Conservation (phyloP, 2,329 filamentous ascomycete genomes). For the Leptoxyphium fumago region DNA sequence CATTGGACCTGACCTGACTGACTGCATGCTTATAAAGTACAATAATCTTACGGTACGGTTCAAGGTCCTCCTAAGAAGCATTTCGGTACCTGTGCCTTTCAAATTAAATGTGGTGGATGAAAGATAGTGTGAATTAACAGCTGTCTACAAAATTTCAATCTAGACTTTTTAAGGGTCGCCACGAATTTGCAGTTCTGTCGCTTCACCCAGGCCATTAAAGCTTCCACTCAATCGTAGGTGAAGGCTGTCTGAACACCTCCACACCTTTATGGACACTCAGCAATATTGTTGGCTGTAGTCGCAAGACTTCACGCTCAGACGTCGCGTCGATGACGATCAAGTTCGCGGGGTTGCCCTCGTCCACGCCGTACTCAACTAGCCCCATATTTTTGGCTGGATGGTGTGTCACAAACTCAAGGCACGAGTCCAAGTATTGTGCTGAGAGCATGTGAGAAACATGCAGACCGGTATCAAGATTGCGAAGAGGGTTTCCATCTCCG, state of each 20-base stretch:
- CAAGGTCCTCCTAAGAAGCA: no score
- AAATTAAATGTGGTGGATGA: no score
- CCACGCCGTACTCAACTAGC: not conserved
- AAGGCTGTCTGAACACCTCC: not conserved
- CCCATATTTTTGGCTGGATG: not conserved
- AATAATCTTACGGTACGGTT: no score
- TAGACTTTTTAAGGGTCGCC: no score
- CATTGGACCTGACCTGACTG: no score
- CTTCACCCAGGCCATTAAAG: not conserved
- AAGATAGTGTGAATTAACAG: no score
- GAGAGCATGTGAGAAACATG: not conserved
- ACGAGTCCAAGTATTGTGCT: not conserved
- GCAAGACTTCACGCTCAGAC: not conserved
- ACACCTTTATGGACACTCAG: not conserved
- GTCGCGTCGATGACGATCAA: not conserved
- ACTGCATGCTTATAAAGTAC: no score
- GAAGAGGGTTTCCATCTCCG: not conserved
- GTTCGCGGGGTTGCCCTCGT: not conserved
- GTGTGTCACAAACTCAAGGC: not conserved
- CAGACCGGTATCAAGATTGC: not conserved
- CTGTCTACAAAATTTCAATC: no score
- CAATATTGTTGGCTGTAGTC: not conserved
- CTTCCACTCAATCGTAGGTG: not conserved
- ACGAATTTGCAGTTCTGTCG: no score
- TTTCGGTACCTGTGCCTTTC: no score